phyloP scores from a whole-genome alignment of 2,329 filamentous ascomycete genomes.

The Penicillium glabrum region DNA sequence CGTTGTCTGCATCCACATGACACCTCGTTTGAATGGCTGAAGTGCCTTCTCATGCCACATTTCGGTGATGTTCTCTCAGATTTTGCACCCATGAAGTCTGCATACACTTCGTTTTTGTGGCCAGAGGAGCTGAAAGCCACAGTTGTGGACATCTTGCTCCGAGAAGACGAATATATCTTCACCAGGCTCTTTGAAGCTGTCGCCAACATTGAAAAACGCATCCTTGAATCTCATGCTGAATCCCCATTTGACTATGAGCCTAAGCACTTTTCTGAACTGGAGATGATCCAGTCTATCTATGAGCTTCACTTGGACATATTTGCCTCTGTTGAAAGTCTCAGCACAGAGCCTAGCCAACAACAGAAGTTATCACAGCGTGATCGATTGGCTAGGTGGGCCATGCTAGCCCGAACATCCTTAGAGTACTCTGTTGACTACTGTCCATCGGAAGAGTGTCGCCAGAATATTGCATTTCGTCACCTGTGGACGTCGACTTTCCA shows the following conservation, averaged over 20 bases:
- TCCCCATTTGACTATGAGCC: conserved; percentile 27
- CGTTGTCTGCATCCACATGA: conserved; percentile 51
- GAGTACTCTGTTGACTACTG: conserved; percentile 38
- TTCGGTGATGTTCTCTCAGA: conserved; percentile 20
- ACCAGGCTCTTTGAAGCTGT: conserved; percentile 39
- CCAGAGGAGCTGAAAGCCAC: conserved; percentile 55
- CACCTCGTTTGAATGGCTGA: conserved; percentile 56
- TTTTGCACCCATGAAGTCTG: conserved; percentile 37
- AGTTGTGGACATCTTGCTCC: conserved; percentile 53
- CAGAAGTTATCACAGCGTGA: conserved; percentile 58
- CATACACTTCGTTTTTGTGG: conserved; percentile 58
- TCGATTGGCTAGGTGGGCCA: conserved; percentile 61
- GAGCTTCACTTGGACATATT: conserved; percentile 69
- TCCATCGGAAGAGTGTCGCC: conserved; percentile 31
- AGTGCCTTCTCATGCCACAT: conserved; percentile 48
- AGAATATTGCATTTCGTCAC: conserved; percentile 58
- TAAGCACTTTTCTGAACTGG: conserved; percentile 42
- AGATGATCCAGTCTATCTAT: conserved; percentile 61
- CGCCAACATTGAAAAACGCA: conserved; percentile 25
- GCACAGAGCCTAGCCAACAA: conserved; percentile 54
- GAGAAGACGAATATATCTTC: conserved; percentile 56
- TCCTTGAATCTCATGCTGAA: conserved; percentile 22
- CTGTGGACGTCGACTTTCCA: conserved; percentile 67
- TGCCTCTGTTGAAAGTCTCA: conserved; percentile 61
- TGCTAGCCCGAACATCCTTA: conserved; percentile 57